Evolutionary conservation across 2,329 filamentous ascomycete species (phyloP).

Genomic region (Colletotrichum zoysiae): DNA sequence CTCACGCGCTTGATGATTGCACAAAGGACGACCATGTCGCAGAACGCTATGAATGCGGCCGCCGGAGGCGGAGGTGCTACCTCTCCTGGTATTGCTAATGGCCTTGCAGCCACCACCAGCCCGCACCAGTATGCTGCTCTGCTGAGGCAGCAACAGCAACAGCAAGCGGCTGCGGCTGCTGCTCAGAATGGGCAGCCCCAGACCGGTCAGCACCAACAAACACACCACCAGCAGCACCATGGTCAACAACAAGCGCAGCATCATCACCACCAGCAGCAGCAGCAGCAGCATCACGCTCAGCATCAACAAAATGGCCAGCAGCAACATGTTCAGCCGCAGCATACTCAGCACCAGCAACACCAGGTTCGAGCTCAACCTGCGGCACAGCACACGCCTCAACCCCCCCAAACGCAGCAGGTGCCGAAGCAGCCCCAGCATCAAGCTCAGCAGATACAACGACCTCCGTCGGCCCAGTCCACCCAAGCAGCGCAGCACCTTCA

Average conservation of each 20-base stretch:
- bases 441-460: slow-evolving; percentile 41
- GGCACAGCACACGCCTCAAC: slow-evolving; percentile 18
- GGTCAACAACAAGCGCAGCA: slow-evolving; percentile 30
- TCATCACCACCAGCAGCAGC: slow-evolving; percentile 31
- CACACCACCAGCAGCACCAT: slow-evolving; percentile 39
- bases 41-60: slow-evolving; percentile 68
- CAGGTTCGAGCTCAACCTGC: slow-evolving; percentile 26
- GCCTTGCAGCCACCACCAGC: slow-evolving; percentile 61
- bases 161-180: slow-evolving; percentile 52
- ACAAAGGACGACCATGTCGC: slow-evolving; percentile 57
- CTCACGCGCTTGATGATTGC: slow-evolving; percentile 61
- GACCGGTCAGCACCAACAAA: slow-evolving; percentile 43
- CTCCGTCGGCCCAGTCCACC: slow-evolving; percentile 44
- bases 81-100: slow-evolving; percentile 60
- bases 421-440: slow-evolving; percentile 40
- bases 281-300: slow-evolving; percentile 28
- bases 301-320: slow-evolving; percentile 33
- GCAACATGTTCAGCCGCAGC: slow-evolving; percentile 27
- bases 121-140: slow-evolving; percentile 72
- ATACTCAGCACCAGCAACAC: slow-evolving; percentile 33
- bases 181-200: slow-evolving; percentile 43
- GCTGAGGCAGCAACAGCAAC: slow-evolving; percentile 68
- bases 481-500: slow-evolving; percentile 21
- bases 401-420: slow-evolving; percentile 47
- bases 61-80: slow-evolving; percentile 56